Evolutionary conservation across 2,329 filamentous ascomycete species (phyloP).

Genomic region (Aspergillus ochraceoroseus): DNA sequence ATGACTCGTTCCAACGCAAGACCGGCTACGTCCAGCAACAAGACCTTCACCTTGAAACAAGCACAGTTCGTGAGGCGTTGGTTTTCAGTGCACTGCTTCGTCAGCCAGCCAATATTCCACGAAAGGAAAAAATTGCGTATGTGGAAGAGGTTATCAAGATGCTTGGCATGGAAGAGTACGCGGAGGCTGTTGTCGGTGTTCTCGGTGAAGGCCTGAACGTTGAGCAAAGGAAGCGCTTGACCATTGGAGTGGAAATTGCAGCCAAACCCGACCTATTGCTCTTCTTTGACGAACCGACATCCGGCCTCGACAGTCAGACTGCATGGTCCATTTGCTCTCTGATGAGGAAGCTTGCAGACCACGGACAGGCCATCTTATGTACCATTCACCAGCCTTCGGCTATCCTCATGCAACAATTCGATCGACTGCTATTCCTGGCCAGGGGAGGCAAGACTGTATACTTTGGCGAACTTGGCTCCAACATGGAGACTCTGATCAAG

Average conservation of each 20-base stretch:
- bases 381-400: constrained; percentile 93
- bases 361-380: constrained; percentile 85
- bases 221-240: constrained; percentile 66
- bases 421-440: constrained; percentile 58
- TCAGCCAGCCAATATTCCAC: constrained; percentile 67
- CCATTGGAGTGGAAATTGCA: constrained; percentile 87
- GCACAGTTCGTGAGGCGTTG: constrained; percentile 80
- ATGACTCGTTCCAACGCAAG: constrained; percentile 63
- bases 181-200: constrained; percentile 81
- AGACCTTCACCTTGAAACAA: constrained; percentile 77
- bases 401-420: constrained; percentile 81
- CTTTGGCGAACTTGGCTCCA: constrained; percentile 59
- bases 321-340: constrained; percentile 84
- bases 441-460: constrained; percentile 62
- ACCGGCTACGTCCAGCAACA: constrained; percentile 68
- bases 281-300: constrained; percentile 90
- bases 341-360: constrained; percentile 79
- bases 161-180: constrained; percentile 81
- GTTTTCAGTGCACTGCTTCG: constrained; percentile 78
- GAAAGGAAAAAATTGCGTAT: constrained; percentile 72
- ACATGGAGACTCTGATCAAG: constrained; percentile 52
- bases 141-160: constrained; percentile 85
- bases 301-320: constrained; percentile 83
- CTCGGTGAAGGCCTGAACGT: constrained; percentile 67
- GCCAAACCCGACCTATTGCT: constrained; percentile 82